Base-by-base conservation (phyloP, 257 asterid species). In the Leonotis leonurus region DNA sequence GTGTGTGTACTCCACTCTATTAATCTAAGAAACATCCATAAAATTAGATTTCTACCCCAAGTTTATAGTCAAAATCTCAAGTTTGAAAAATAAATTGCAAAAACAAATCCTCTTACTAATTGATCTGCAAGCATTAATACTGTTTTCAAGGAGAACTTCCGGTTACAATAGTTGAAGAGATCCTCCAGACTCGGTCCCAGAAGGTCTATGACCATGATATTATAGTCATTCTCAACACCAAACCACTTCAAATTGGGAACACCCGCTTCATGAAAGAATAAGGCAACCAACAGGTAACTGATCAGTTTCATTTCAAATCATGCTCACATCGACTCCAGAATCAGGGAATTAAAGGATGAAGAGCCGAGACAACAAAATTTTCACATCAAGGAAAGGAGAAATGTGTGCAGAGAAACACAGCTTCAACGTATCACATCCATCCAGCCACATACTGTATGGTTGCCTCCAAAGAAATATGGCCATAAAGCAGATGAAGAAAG, bases 181-280 rank as follows among this genome's bases (percentile, higher is more conserved):
- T 89, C 97, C 76, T 89, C 97, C 77, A 89, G 70, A 71, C 97
- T 89, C 17, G 97, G 97, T 53, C 97, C 97, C 73, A 89, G 86
- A 73, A 89, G 95, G 77, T 89, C 97, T 64, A 89, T 89, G 65
- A 89, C 97, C 97, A 89, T 89, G 54, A 89, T 84, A 61, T 83
- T 89, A 72, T 86, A 89, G 37, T 86, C 95, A 1, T 84, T 78
- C 77, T 86, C 97, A 65, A 79, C 87, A 57, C 97, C 95, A 70
- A 74, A 89, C 97, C 97, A 89, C 70, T 86, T 89, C 73, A 89
- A 85, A 74, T 78, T 86, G 74, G 97, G 95, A 67, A 89, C 75
- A 61, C 97, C 97, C 64, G 89, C 97, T 89, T 41, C 65, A 76
- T 45, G 61, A 75, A 53, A 65, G 54, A 26, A 62, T 48, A 64